Evolutionary conservation across 768 basidiomycete species (phyloP).

Genomic region (Suillus tomentosus): DNA sequence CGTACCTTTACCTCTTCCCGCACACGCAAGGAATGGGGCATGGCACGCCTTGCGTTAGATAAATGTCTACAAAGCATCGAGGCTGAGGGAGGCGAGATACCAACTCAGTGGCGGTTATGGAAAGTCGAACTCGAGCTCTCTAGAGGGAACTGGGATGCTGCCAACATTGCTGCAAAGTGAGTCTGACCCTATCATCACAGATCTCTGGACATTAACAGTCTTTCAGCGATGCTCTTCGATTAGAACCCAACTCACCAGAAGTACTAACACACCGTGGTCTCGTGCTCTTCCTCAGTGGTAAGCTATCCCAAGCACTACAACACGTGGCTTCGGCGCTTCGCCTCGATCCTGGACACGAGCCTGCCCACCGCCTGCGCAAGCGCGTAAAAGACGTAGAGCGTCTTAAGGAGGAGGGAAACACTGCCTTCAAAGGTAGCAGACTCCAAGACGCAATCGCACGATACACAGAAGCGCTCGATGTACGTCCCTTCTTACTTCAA

Average conservation of each 20-base stretch:
- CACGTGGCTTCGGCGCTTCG: conserved; percentile 73
- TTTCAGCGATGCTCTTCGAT: conserved; percentile 70
- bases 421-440: conserved; percentile 64
- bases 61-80: conserved; percentile 74
- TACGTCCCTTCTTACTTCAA: conserved; percentile 29
- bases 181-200: conserved; percentile 26
- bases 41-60: conserved; percentile 79
- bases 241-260: conserved; percentile 76
- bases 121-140: conserved; percentile 76
- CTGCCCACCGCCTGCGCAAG: conserved; percentile 69
- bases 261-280: conserved; percentile 76
- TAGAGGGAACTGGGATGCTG: conserved; percentile 72
- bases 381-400: conserved; percentile 82
- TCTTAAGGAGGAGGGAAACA: conserved; percentile 84
- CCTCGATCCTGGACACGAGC: conserved; percentile 75
- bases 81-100: conserved; percentile 73
- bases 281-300: conserved; percentile 73
- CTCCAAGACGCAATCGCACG: conserved; percentile 63
- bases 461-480: conserved; percentile 74
- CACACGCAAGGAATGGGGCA: conserved; percentile 67
- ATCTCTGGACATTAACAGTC: not conserved
- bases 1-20: conserved; percentile 61
- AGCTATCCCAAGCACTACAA: conserved; percentile 68
- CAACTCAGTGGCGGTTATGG: conserved; percentile 81
- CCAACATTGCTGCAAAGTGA: conserved; percentile 73